phyloP scores from a whole-genome alignment of 495 filamentous ascomycete species.

The Daldinia decipiens region DNA sequence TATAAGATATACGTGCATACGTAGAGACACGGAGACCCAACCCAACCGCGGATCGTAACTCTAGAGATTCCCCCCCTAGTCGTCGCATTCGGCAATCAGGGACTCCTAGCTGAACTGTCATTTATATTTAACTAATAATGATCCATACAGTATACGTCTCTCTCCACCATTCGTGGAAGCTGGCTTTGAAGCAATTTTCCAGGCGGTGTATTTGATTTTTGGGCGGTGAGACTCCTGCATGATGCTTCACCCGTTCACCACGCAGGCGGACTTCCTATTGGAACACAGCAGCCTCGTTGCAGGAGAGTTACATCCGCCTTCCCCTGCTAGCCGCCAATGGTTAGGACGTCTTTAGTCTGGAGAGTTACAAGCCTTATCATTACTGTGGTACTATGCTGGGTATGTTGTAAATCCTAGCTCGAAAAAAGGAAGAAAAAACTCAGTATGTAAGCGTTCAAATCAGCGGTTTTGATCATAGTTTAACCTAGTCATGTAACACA shows the following conservation, averaged over 20 bases:
- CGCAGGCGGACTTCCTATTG: conserved; percentile 44
- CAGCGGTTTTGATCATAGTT: not conserved
- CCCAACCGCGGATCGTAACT: not conserved
- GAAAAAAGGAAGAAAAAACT: not conserved
- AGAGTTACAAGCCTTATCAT: conserved; percentile 27
- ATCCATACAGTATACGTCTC: conserved; percentile 2
- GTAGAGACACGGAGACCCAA: not conserved
- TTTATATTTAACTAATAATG: conserved; percentile 15
- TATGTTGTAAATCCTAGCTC: conserved; percentile 1
- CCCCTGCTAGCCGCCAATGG: conserved; percentile 29
- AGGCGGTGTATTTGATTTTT: conserved; percentile 40
- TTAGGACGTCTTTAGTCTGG: conserved; percentile 7
- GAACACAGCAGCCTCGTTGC: conserved; percentile 37
- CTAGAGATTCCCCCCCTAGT: not conserved
- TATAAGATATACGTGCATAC: not conserved
- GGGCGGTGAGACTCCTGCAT: conserved; percentile 46
- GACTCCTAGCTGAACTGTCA: conserved; percentile 8
- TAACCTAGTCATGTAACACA: conserved; percentile 7
- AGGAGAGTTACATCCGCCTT: conserved; percentile 42
- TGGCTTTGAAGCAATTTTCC: conserved; percentile 14
- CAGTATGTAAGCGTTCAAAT: not conserved
- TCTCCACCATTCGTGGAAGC: conserved; percentile 15
- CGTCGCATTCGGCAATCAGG: conserved; percentile 13
- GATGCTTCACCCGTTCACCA: conserved; percentile 42
- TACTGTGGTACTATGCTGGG: conserved; percentile 5